phyloP scores from a whole-genome alignment of 2,329 filamentous ascomycete species.

The Chaetoscypha palmicola region DNA sequence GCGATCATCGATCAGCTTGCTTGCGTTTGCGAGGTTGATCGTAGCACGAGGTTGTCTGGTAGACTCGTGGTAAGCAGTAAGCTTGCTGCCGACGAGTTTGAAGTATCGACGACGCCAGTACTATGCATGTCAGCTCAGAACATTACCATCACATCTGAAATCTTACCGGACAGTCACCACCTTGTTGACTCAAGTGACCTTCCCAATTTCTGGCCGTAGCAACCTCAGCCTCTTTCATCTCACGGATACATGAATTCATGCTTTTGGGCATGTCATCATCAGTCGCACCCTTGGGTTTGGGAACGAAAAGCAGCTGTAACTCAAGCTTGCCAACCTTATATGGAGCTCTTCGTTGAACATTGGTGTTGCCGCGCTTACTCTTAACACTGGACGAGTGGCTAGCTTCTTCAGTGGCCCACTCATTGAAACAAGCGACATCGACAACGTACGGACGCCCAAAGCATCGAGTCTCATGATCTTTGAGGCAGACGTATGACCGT shows the following conservation, averaged over 20 bases:
- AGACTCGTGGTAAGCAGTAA: slow-evolving; percentile 93
- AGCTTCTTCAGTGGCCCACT: slow-evolving; percentile 89
- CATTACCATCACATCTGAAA: too few relatives aligned
- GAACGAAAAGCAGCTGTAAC: slow-evolving; percentile 89
- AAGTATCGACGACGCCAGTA: slow-evolving; percentile 99
- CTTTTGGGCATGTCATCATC: slow-evolving; percentile 99
- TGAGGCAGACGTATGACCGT: slow-evolving; percentile 86
- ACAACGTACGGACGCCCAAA: slow-evolving; percentile 83
- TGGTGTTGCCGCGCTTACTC: slow-evolving; percentile 74
- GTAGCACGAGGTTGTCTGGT: slow-evolving; percentile 93
- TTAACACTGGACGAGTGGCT: slow-evolving; percentile 78
- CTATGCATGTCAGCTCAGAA: slow-evolving; percentile 45
- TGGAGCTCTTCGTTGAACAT: slow-evolving; percentile 75
- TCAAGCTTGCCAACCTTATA: slow-evolving; percentile 95
- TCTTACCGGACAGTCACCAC: slow-evolving; percentile 94
- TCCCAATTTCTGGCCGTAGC: slow-evolving; percentile 73
- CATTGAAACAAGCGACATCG: slow-evolving; percentile 93
- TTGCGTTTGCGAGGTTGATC: slow-evolving; percentile 91
- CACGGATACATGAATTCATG: slow-evolving; percentile 92
- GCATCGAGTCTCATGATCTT: slow-evolving; percentile 82
- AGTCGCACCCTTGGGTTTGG: slow-evolving; percentile 74
- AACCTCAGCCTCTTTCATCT: slow-evolving; percentile 85
- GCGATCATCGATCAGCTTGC: slow-evolving; percentile 88
- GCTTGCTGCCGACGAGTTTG: slow-evolving; percentile 80
- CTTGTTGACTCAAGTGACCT: slow-evolving; percentile 89